Percentiles rank a stretch among this genome's conserved stretches.
These are phyloP conservation scores for Collybia sordida DNA, from an alignment of 768 basidiomycete species.

Conservation along the genomic window DNA sequence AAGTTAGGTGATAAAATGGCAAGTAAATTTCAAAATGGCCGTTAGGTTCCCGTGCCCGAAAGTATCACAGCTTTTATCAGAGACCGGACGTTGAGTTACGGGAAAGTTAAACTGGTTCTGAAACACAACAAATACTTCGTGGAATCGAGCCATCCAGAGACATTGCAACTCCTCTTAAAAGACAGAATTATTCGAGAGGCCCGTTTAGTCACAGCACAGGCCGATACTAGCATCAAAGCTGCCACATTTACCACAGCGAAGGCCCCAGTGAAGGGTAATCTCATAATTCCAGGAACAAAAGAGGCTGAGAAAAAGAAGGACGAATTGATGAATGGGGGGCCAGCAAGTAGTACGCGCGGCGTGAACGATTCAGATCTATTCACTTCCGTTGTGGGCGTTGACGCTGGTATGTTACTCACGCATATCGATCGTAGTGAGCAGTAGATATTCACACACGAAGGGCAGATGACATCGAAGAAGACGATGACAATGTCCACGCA, in stretches of 20 bases:
- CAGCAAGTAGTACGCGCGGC: constrained; percentile 10
- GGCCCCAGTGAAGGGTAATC: constrained; percentile 78
- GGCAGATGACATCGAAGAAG: constrained; percentile 93
- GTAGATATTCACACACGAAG: constrained; percentile 1
- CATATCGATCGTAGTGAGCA: neutral
- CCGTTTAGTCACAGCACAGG: constrained; percentile 65
- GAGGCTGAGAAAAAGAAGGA: constrained; percentile 72
- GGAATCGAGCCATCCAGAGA: constrained; percentile 94
- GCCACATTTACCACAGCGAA: constrained; percentile 78
- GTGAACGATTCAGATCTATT: constrained; percentile 73
- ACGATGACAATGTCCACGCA: constrained; percentile 95
- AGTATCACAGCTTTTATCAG: constrained; percentile 85
- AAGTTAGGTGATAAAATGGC: constrained; percentile 11
- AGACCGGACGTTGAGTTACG: constrained; percentile 92
- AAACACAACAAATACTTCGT: constrained; percentile 98
- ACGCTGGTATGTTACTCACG: constrained; percentile 57
- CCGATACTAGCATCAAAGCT: constrained; percentile 75
- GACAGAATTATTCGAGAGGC: constrained; percentile 85
- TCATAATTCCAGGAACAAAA: constrained; percentile 87
- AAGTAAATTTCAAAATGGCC: constrained; percentile 5
- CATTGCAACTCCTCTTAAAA: constrained; percentile 82
- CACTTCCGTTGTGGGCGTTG: constrained; percentile 95
- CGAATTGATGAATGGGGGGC: constrained; percentile 27
- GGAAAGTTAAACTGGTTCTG: constrained; percentile 96
- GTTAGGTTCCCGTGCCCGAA: constrained; percentile 88